Evolutionary conservation across 495 filamentous ascomycete species (phyloP).

Genomic region (Talaromyces nanjingensis): DNA sequence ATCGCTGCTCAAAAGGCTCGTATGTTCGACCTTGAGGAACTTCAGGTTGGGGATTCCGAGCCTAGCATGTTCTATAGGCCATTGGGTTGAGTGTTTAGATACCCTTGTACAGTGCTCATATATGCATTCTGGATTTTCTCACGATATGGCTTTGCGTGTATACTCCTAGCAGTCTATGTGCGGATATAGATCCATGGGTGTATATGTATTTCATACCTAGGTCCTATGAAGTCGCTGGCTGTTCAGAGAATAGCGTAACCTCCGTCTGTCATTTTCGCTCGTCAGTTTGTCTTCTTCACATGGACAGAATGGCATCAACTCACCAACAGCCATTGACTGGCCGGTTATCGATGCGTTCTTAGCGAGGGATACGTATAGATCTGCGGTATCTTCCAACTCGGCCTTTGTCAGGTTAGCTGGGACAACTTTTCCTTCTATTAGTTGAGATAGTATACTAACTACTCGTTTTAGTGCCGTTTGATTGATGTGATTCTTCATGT

Average conservation of each 20-base stretch:
- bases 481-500: conserved; percentile 1
- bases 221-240: not conserved
- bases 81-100: not conserved
- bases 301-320: conserved; percentile 8
- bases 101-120: not conserved
- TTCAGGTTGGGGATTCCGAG: conserved; percentile 18
- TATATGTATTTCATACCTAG: not conserved
- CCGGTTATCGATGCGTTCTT: conserved; percentile 55
- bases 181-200: not conserved
- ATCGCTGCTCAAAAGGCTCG: conserved; percentile 36
- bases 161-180: not conserved
- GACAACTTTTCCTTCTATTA: too few species aligned
- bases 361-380: conserved; percentile 44
- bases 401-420: conserved; percentile 22
- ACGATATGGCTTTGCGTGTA: not conserved
- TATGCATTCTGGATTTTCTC: not conserved
- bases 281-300: not conserved
- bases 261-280: not conserved
- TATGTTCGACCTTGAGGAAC: conserved; percentile 30
- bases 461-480: not conserved
- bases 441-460: not conserved
- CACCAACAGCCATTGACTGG: conserved; percentile 47
- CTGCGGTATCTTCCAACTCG: conserved; percentile 49
- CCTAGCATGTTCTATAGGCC: conserved; percentile 32
- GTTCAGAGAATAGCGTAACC: not conserved